Conservation (phyloP, 2,329 filamentous ascomycete species). For the Calonectria leucothoes region DNA sequence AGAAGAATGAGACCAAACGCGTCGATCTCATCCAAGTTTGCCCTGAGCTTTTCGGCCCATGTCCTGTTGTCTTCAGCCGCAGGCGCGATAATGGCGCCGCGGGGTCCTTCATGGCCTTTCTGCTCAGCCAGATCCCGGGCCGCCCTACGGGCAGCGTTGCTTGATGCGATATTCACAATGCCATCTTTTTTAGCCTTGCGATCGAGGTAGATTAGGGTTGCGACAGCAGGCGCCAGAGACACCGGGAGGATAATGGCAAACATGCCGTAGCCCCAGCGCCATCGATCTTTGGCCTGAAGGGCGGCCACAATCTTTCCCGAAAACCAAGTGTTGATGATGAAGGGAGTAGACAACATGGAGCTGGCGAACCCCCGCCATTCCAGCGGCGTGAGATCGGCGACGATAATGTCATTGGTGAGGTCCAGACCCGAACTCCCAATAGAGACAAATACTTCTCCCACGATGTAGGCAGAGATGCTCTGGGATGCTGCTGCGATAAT, state of each 20-base stretch:
- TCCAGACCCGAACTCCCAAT: conserved; percentile 70
- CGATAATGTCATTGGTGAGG: conserved; percentile 71
- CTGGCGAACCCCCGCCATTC: conserved; percentile 53
- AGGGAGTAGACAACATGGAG: conserved; percentile 42
- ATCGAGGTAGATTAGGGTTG: conserved; percentile 66
- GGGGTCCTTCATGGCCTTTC: conserved; percentile 28
- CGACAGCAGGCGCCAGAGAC: conserved; percentile 64
- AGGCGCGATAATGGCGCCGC: conserved; percentile 29
- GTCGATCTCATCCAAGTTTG: conserved; percentile 56
- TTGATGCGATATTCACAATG: conserved; percentile 50
- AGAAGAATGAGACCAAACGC: conserved; percentile 57
- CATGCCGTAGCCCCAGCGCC: conserved; percentile 65
- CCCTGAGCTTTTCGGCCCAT: conserved; percentile 34
- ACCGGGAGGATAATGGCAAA: conserved; percentile 70
- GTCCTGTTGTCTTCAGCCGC: conserved; percentile 24
- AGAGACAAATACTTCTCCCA: conserved; percentile 68
- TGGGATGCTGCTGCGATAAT: conserved; percentile 67
- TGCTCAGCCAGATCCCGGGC: conserved; percentile 31
- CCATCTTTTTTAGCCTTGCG: conserved; percentile 66
- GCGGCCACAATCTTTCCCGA: conserved; percentile 53
- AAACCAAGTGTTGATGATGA: conserved; percentile 53
- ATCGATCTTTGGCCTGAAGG: conserved; percentile 46
- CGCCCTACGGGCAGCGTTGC: conserved; percentile 50
- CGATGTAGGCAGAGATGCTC: conserved; percentile 63
- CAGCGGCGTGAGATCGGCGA: conserved; percentile 68